Evolutionary conservation across 2,329 filamentous ascomycete genomes (phyloP).

Genomic region (Cordyceps tenuipes): DNA sequence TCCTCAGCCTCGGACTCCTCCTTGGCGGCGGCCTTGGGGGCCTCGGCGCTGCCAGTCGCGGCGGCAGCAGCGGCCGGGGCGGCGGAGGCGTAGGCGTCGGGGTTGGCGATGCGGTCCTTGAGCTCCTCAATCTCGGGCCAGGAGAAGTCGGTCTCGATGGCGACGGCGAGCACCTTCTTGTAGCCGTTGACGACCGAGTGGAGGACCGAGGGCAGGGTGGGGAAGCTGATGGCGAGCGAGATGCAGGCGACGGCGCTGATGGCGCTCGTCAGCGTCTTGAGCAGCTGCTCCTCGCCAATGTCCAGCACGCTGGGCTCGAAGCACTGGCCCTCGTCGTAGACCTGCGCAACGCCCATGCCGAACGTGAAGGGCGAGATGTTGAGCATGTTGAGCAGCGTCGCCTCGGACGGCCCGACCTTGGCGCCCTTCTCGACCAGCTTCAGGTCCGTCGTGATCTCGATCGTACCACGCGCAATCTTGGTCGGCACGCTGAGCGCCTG

Average conservation of each 20-base stretch:
- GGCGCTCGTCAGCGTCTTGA: conserved; percentile 71
- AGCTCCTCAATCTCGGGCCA: conserved; percentile 96
- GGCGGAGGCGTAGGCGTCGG: conserved; percentile 84
- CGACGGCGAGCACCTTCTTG: conserved; percentile 92
- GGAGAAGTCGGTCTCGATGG: conserved; percentile 80
- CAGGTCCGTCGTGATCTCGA: conserved; percentile 96
- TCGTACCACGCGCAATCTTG: conserved; percentile 99
- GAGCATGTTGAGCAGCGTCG: conserved; percentile 97
- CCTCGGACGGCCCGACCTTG: conserved; percentile 99
- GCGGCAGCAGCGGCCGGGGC: conserved; percentile 61
- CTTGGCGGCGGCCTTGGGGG: conserved; percentile 56
- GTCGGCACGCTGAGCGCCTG: conserved; percentile 99
- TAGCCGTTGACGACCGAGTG: conserved; percentile 96
- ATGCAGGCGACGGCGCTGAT: conserved; percentile 82
- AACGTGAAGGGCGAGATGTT: conserved; percentile 99
- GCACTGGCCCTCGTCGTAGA: conserved; percentile 95
- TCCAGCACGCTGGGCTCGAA: conserved; percentile 84
- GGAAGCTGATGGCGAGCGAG: conserved; percentile 90
- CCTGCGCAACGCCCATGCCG: conserved; percentile 91
- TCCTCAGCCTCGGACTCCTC: conserved; percentile 61
- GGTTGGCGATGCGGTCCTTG: conserved; percentile 99
- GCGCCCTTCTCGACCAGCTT: conserved; percentile 89
- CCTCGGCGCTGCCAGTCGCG: conserved; percentile 40
- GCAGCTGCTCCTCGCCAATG: conserved; percentile 89
- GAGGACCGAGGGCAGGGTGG: conserved; percentile 89